Evolutionary conservation across 306 rosid genomes (phyloP), one percentile per base, ranked within the genome.

Genomic region (Trifolium fragiferum): DNA sequence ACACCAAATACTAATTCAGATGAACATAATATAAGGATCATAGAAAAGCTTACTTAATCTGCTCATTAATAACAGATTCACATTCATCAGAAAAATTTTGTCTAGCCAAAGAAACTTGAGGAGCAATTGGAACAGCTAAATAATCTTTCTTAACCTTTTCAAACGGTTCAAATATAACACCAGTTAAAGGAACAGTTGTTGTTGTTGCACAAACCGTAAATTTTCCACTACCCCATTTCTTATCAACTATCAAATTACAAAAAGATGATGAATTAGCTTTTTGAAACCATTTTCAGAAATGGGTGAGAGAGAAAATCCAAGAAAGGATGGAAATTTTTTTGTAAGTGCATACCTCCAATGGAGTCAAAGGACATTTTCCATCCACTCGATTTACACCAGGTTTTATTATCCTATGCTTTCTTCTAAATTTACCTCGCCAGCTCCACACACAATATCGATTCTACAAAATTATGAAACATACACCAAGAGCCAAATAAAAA

Each of bases 11-110:
- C 37, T 7, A 73, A 38, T 10, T 2, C 3, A 11, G 7, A 51
- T 54, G 10, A 0, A 23, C 10, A 64, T 50, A 37, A 12, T 0
- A 7, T 23, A 23, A 23, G 25, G 35, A 19, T 23, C 0, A 69
- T 2, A 64, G 8, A 72, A 61, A 2, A 6, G 80, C 77, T 70
- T 19, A 86, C 87, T 86, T 86, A 1, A 86, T 86, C 80, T 86
- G 90, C 58, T 84, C 83, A 23, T 86, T 86, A 68, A 81, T 81
- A 0, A 67, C 87, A 51, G 83, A 61, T 79, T 86, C 87, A 70
- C 81, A 83, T 40, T 78, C 79, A 67, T 65, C 73, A 15, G 11
- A 55, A 38, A 73, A 86, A 16, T 35, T 19, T 50, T 86, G 86
- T 20, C 84, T 81, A 59, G 87, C 87, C 68, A 84, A 3, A 16